A percentile compares a stretch with the other conserved stretches of the same genome.
These are phyloP conservation scores for Gelatoporia subvermispora DNA, from an alignment of 768 basidiomycete genomes.

Conservation along the genomic window DNA sequence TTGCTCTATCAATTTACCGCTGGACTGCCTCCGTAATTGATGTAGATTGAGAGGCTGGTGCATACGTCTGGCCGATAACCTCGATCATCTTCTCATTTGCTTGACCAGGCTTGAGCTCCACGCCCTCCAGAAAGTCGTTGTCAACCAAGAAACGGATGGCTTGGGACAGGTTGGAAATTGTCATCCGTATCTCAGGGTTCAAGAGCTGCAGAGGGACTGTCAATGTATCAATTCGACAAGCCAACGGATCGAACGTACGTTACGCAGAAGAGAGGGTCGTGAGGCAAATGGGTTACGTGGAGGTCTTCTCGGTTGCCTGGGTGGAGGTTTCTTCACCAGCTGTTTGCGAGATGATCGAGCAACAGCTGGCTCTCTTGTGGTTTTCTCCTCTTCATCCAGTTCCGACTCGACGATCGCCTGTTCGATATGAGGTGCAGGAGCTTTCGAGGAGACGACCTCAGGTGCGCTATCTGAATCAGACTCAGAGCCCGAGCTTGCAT, in stretches of 20 bases:
- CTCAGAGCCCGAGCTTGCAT: slow-evolving; percentile 17
- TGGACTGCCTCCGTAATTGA: background rate
- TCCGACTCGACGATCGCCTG: slow-evolving; percentile 4
- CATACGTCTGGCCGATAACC: slow-evolving; percentile 37
- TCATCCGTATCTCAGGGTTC: slow-evolving; percentile 79
- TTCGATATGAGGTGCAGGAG: slow-evolving; percentile 12
- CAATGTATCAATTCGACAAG: background rate
- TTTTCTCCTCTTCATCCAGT: background rate
- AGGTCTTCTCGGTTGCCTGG: slow-evolving; percentile 43
- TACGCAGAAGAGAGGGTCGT: slow-evolving; percentile 70
- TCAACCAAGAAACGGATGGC: slow-evolving; percentile 87
- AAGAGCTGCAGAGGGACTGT: slow-evolving; percentile 52
- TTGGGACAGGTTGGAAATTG: slow-evolving; percentile 89
- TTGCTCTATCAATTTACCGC: too few species aligned
- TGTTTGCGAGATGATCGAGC: background rate
- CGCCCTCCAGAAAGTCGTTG: slow-evolving; percentile 78
- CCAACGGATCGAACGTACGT: slow-evolving; percentile 43
- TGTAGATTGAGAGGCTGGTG: background rate
- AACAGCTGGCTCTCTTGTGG: background rate
- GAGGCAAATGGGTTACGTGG: slow-evolving; percentile 62
- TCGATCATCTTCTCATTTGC: slow-evolving; percentile 60
- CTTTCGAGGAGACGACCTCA: slow-evolving; percentile 56
- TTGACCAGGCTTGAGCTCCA: slow-evolving; percentile 79
- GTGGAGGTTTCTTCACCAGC: slow-evolving; percentile 18
- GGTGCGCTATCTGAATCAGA: slow-evolving; percentile 39